Conservation (phyloP, 805 yeast species). For the Ogataea kodamae region DNA sequence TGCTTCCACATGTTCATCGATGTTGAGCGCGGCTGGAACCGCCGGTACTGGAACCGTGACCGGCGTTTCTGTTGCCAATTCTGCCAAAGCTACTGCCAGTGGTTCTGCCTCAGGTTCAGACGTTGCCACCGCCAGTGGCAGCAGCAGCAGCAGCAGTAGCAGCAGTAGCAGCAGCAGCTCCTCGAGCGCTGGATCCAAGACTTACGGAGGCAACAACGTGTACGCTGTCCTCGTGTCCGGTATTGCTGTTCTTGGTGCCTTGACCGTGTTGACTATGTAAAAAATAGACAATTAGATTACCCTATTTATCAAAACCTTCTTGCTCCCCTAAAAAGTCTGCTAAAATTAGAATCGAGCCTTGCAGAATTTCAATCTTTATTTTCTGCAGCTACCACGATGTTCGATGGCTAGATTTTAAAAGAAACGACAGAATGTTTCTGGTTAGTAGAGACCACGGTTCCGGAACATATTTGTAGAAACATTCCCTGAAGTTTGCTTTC, state of each 20-base stretch:
- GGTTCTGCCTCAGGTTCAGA: conserved; percentile 28
- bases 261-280: conserved; percentile 25
- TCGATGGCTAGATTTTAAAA: conserved; percentile 10
- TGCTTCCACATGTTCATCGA: conserved; percentile 52
- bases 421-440: conserved; percentile 14
- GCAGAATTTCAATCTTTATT: conserved; percentile 1
- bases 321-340: too few species aligned
- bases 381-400: conserved; percentile 2
- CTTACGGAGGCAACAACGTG: conserved; percentile 7
- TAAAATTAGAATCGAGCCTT: not conserved
- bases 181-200: conserved; percentile 16
- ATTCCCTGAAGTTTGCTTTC: too few species aligned
- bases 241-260: conserved; percentile 21
- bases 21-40: conserved; percentile 62
- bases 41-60: conserved; percentile 63
- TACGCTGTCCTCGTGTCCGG: conserved; percentile 7
- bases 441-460: conserved; percentile 3
- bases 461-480: conserved; percentile 1
- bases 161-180: conserved; percentile 21
- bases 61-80: conserved; percentile 44
- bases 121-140: conserved; percentile 18
- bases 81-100: conserved; percentile 11
- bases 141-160: conserved; percentile 22
- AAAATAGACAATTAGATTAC: conserved; percentile 1
- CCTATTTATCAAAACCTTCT: not conserved